Evolutionary conservation across 148 eudicot species (phyloP), one percentile per base, ranked within the genome.

Genomic region (Diospyros kaki): DNA sequence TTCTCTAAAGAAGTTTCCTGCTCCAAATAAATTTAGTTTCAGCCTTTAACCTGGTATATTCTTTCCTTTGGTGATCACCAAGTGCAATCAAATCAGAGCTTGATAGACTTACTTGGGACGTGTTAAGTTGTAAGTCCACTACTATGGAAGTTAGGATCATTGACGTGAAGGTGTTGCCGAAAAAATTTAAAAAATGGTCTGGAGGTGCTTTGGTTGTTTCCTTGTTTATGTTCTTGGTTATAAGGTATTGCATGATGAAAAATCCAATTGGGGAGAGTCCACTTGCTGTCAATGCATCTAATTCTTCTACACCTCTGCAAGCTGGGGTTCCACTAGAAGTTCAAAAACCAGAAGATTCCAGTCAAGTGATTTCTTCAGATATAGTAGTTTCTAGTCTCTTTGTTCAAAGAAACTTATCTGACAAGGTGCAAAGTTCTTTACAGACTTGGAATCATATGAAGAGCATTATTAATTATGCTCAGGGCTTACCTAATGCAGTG

Each of bases 311-410:
- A 46, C 48, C 9, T 52, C 42, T 13, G 9, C 11, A 66, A 44
- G 53, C 38, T 15, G 69, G 12, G 8, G 53, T 66, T 45, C 39
- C 53, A 14, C 68, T 12, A 15, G 70, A 50, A 48, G 71, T 51
- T 18, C 56, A 50, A 68, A 51, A 9, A 48, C 15, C 71, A 15
- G 43, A 68, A 11, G 41, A 15, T 18, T 68, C 58, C 42, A 12
- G 39, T 17, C 71, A 17, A 68, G 41, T 28, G 53, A 48, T 68
- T 51, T 68, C 71, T 51, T 14, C 56, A 48, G 71, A 68, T 28
- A 68, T 68, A 68, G 48, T 68, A 68, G 71, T 68, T 50, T 68
- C 55, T 68, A 8, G 58, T 68, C 71, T 68, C 71, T 68, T 68
- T 68, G 38, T 50, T 38, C 58, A 68, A 68, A 68, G 56, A 8